phyloP scores from a whole-genome alignment of 164 flowering plant genomes.

The Nelumbo lutea region DNA sequence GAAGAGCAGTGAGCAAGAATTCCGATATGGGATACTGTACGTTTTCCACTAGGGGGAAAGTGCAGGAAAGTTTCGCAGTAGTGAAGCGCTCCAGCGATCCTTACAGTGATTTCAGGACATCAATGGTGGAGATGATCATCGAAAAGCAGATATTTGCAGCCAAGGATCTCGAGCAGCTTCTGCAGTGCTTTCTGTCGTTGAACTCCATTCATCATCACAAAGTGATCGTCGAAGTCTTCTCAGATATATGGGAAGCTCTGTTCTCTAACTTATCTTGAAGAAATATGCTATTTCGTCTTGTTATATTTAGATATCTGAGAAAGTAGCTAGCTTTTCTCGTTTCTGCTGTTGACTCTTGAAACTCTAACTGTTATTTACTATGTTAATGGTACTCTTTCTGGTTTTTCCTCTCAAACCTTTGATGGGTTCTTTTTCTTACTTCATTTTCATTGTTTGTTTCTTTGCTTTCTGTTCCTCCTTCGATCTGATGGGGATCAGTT shows the following conservation, averaged over 20 bases:
- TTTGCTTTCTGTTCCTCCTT: no score
- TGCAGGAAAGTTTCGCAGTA: slow-evolving; percentile 59
- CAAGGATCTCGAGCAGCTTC: slow-evolving; percentile 50
- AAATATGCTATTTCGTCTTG: neutral
- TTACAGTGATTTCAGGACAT: slow-evolving; percentile 56
- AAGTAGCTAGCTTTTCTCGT: no score
- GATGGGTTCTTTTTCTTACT: no score
- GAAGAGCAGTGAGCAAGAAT: slow-evolving; percentile 9
- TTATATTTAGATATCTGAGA: no score
- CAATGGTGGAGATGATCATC: slow-evolving; percentile 86
- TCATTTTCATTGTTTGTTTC: no score
- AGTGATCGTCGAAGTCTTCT: slow-evolving; percentile 58
- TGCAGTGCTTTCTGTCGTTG: slow-evolving; percentile 65
- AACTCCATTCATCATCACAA: slow-evolving; percentile 58
- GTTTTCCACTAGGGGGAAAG: slow-evolving; percentile 17
- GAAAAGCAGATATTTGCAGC: slow-evolving; percentile 59
- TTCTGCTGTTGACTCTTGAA: no score
- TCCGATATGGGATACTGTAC: slow-evolving; percentile 16
- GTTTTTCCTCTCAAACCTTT: no score
- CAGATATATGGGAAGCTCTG: slow-evolving; percentile 68
- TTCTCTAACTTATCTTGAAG: slow-evolving; percentile 29
- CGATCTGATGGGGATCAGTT: no score
- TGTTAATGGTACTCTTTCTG: no score
- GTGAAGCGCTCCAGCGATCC: slow-evolving; percentile 71
- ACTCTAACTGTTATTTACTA: no score